Evolutionary conservation across 768 basidiomycete species (phyloP).

Genomic region (Kwoniella newhampshirensis): DNA sequence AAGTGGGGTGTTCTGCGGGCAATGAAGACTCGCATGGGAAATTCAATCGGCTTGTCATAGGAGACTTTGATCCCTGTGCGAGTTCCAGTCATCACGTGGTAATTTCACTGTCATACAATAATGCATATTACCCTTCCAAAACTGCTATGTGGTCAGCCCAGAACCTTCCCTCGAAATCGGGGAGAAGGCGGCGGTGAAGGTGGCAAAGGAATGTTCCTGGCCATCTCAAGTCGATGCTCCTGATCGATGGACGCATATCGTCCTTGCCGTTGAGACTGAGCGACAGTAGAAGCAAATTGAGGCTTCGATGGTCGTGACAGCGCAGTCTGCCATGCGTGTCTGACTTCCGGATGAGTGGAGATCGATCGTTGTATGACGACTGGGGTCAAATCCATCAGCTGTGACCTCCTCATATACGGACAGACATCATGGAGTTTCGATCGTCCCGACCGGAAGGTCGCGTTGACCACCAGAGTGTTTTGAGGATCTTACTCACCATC

Average conservation of each 20-base stretch:
- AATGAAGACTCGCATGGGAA: too few relatives aligned
- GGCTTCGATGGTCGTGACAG: neutral
- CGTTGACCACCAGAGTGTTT: neutral
- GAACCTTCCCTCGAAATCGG: neutral
- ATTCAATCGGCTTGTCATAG: too few relatives aligned
- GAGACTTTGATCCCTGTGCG: too few relatives aligned
- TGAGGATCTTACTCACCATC: conserved; percentile 16
- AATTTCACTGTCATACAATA: neutral
- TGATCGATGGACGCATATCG: neutral
- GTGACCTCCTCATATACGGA: neutral
- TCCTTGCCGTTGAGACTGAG: neutral
- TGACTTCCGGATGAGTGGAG: conserved; percentile 32
- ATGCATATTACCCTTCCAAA: neutral
- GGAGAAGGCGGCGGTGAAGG: conserved; percentile 33
- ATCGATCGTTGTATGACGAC: conserved; percentile 36
- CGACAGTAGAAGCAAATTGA: neutral
- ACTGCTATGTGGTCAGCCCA: neutral
- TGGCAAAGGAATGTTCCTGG: conserved; percentile 34
- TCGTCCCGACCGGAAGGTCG: too few relatives aligned
- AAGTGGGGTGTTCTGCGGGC: too few relatives aligned
- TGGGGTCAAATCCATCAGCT: too few relatives aligned
- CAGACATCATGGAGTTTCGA: too few relatives aligned
- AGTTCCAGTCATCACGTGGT: too few relatives aligned
- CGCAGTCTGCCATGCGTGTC: conserved; percentile 25
- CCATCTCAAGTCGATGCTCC: conserved; percentile 11